Base-by-base conservation (phyloP, 1,284 basidiomycete genomes). In the Leccinum variabile region DNA sequence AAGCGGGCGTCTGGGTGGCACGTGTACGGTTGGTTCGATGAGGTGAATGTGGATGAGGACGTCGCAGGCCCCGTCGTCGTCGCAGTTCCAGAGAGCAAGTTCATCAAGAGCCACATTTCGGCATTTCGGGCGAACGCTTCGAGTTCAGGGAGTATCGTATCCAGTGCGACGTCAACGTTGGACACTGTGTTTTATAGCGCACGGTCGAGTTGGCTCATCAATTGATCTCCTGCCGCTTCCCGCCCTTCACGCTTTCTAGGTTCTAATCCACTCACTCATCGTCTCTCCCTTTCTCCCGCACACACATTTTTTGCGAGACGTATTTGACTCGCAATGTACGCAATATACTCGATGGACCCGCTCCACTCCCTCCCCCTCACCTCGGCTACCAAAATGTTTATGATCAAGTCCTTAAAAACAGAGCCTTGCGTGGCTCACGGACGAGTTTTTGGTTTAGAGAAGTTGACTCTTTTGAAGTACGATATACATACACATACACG, bases 1-100 rank as follows among this genome's bases (percentile, higher is more conserved):
- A 76, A 76, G 57, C 72, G 72, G 22, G 72, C 69, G 5, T 74
- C 72, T 16, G 72, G 75, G 7, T 76, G 75, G 72, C 67, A 74
- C 28, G 65, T 67, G 10, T 76, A 70, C 35, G 72, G 71, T 52
- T 76, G 72, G 72, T 74, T 76, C 14, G 72, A 73, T 6, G 58
- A 71, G 2, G 70, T 72, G 18, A 28, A 28, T 28, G 1, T 66
- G n/a, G 41, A 44, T 2, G 14, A 33, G 1, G 66, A 67, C 30
- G 54, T 63, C 2, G 56, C 50, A 3, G 3, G 16, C 0, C 16
- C 35, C 1, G 28, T 41, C 11, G 39, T 9, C 22, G 8, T 18
- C 7, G 14, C 25, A 16, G 4, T 16, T 30, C 22, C 54, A 5
- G 56, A 59, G 10, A 3, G 18, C 30, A 61, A 49, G 54, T 10